Base-by-base conservation (phyloP, 2,329 filamentous ascomycete species). In the Colletotrichum sp. region DNA sequence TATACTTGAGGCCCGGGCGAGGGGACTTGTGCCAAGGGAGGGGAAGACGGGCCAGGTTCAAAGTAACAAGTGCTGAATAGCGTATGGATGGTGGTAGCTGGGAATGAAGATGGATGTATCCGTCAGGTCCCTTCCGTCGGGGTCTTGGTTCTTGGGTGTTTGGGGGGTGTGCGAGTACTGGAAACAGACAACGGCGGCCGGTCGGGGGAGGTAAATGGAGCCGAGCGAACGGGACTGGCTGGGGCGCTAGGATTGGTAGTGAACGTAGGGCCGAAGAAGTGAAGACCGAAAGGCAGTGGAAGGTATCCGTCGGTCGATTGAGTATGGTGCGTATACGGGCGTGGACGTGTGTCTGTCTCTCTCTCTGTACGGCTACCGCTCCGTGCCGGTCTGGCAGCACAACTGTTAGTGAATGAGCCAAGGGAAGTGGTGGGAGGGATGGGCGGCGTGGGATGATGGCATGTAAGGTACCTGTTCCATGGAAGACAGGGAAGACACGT, bases 201-300 rank as follows among this genome's bases (percentile, higher is more conserved):
- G 55, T 58, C 63, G 34, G 55, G 55, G 52, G 56, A 67, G 52
- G 69, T 67, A 75, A 75, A 63, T 75, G 71, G 73, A 43, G 71
- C 69, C 73, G 73, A 75, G 61, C 73, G 73, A 75, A 75, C 73
- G 73, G 73, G 67, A 59, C 56, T 26, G 69, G 62, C 67, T 62
- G 28, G 56, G 66, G 55, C 24, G 56, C 58, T 0, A 52, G 43
- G n/a, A 1, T 18, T 26, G 56, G n/a, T 18, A 38, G 56, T 69
- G 56, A 64, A 18, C 18, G 32, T 69, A 69, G 73, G 69, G 48
- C 73, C 69, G 73, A 75, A 75, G 69, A 75, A 75, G 64, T 75
- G 73, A 73, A 61, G 73, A 43, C 73, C 73, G 73, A 75, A 75
- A 48, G 58, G 58, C 32, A 62, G 55, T 24, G 16, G n/a, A 26